A percentile compares a stretch with the other conserved stretches of the same genome.
Conservation (phyloP, 2,329 filamentous ascomycete genomes). For the Pezicula rhizophila region DNA sequence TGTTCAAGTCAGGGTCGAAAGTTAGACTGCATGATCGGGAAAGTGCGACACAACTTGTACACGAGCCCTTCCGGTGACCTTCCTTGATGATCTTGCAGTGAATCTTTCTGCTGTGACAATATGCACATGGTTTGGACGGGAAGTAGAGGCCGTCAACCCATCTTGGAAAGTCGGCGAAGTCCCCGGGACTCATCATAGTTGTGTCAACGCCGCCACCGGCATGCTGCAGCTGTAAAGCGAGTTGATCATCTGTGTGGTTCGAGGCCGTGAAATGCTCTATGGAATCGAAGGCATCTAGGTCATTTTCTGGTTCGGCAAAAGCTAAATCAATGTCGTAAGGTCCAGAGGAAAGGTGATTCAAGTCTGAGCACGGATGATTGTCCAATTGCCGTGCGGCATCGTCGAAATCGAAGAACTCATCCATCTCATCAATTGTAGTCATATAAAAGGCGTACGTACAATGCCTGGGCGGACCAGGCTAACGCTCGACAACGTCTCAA, state of each 20-base stretch:
- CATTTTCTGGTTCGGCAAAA: constrained; percentile 49
- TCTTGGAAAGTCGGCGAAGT: constrained; percentile 31
- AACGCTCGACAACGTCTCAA: neutral
- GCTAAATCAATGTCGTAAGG: constrained; percentile 44
- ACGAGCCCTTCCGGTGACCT: constrained; percentile 54
- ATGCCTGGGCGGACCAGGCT: neutral
- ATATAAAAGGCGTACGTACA: constrained; percentile 22
- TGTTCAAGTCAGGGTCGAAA: constrained; percentile 10
- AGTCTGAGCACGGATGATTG: constrained; percentile 4
- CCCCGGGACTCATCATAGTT: constrained; percentile 34
- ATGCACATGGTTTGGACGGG: constrained; percentile 38
- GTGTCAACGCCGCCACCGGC: constrained; percentile 4
- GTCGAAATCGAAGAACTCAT: constrained; percentile 61
- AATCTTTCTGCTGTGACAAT: constrained; percentile 47
- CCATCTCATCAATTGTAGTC: constrained; percentile 41
- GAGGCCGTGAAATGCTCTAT: constrained; percentile 49
- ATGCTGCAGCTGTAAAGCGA: constrained; percentile 19
- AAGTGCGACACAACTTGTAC: constrained; percentile 56
- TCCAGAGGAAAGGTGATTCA: constrained; percentile 16
- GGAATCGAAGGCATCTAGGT: constrained; percentile 54
- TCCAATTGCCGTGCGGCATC: constrained; percentile 30
- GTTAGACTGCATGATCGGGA: constrained; percentile 54
- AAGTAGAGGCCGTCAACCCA: constrained; percentile 25
- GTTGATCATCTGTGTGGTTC: constrained; percentile 30
- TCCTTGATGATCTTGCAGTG: constrained; percentile 56